Evolutionary conservation across 345 rosid genomes (phyloP).

Genomic region (Gynandropsis gynandra): DNA sequence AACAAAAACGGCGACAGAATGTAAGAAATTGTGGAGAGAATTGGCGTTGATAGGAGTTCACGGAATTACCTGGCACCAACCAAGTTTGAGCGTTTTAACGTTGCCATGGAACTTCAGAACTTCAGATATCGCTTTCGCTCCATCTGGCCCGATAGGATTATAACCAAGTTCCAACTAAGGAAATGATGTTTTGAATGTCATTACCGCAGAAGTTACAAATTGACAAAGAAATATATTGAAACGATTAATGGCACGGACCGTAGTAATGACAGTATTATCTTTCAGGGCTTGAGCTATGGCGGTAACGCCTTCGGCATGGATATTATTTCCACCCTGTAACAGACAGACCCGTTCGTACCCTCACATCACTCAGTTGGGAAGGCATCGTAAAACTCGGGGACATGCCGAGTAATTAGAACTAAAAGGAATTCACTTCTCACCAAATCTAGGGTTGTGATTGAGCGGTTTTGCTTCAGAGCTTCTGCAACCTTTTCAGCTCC

Average conservation of each 20-base stretch:
- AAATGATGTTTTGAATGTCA: conserved; percentile 10
- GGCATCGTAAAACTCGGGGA: neutral
- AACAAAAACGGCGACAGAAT: neutral
- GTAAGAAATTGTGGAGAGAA: conserved; percentile 2
- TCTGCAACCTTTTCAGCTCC: conserved; percentile 85
- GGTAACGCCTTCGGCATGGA: conserved; percentile 61
- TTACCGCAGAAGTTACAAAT: conserved; percentile 14
- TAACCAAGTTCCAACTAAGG: conserved; percentile 83
- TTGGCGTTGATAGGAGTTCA: neutral
- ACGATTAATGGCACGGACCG: conserved; percentile 40
- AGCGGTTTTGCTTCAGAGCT: conserved; percentile 76
- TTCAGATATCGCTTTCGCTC: conserved; percentile 76
- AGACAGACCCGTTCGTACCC: conserved; percentile 4
- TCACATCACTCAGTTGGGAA: conserved; percentile 1
- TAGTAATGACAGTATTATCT: conserved; percentile 63
- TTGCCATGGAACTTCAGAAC: conserved; percentile 92
- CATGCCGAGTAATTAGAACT: neutral
- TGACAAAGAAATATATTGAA: conserved; percentile 14
- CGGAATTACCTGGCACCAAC: conserved; percentile 87
- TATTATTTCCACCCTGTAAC: conserved; percentile 87
- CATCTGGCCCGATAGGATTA: conserved; percentile 88
- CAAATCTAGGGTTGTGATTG: conserved; percentile 70
- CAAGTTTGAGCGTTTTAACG: conserved; percentile 76
- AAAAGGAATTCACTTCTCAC: conserved; percentile 38
- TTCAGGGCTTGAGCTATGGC: conserved; percentile 70